Percentiles rank a stretch among this genome's conserved stretches.
These are phyloP conservation scores for Trichoderma cornu-damae DNA, from an alignment of 2,329 filamentous ascomycete genomes.

Conservation along the genomic window DNA sequence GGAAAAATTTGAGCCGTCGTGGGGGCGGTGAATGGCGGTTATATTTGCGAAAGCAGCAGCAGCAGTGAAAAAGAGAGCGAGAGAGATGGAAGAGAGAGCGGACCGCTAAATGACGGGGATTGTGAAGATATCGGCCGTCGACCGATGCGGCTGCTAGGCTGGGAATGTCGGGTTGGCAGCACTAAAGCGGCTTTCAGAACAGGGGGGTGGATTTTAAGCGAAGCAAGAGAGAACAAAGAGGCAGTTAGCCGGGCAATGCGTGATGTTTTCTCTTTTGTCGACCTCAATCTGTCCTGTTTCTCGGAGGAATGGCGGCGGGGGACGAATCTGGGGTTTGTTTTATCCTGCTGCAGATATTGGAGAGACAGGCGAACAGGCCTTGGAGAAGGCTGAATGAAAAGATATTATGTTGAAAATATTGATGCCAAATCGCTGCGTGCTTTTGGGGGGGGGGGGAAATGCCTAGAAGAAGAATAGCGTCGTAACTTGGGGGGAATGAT, in stretches of 20 bases:
- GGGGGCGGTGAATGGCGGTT: constrained; percentile 16
- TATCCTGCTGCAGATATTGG: not conserved
- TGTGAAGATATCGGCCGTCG: constrained; percentile 17
- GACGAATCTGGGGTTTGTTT: too few species aligned
- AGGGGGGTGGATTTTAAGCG: constrained; percentile 9
- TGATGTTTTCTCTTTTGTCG: not conserved
- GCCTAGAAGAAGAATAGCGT: constrained; percentile 4
- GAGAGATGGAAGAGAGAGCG: too few species aligned
- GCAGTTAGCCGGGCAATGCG: not conserved
- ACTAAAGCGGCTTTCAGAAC: constrained; percentile 9
- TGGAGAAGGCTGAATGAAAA: not conserved
- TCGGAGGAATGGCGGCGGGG: too few species aligned
- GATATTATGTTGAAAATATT: not conserved
- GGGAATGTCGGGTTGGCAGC: constrained; percentile 17
- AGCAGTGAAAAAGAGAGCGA: too few species aligned
- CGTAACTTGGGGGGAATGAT: not conserved
- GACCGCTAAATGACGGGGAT: constrained; percentile 11
- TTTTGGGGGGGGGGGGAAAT: not conserved
- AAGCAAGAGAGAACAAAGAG: constrained; percentile 3
- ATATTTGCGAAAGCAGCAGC: not conserved
- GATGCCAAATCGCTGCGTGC: not conserved
- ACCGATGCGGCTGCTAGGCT: constrained; percentile 13
- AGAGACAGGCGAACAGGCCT: not conserved
- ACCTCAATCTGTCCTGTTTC: not conserved
- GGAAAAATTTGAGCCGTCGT: constrained; percentile 15